Conservation (phyloP, 2,329 filamentous ascomycete genomes). For the Allantophomopsis lycopodina region DNA sequence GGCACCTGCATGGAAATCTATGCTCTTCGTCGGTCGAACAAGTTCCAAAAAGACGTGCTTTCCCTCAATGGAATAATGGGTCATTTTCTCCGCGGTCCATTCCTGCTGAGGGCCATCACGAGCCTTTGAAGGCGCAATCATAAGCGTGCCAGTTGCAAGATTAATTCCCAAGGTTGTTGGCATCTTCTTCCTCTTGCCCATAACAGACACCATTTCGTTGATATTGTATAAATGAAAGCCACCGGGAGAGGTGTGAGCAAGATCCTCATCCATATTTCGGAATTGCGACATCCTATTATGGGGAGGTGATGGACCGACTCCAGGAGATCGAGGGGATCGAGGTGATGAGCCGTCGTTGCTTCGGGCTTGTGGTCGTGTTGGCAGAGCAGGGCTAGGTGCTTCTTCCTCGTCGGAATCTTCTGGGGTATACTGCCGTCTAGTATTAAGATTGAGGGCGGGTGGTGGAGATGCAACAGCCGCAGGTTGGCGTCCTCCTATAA, state of each 20-base stretch:
- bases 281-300: constrained; percentile 31
- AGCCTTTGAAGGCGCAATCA: constrained; percentile 77
- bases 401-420: constrained; percentile 58
- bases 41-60: constrained; percentile 97
- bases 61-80: constrained; percentile 94
- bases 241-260: constrained; percentile 43
- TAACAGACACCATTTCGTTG: constrained; percentile 92
- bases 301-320: constrained; percentile 32
- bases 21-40: constrained; percentile 79
- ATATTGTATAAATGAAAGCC: constrained; percentile 94
- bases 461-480: constrained; percentile 27
- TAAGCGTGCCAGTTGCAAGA: constrained; percentile 71
- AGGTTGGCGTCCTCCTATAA: constrained; percentile 26
- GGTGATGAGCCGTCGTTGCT: constrained; percentile 10
- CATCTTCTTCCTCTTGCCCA: constrained; percentile 97
- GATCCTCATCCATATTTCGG: constrained; percentile 28
- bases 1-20: constrained; percentile 93
- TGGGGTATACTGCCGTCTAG: constrained; percentile 42
- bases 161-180: constrained; percentile 95
- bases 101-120: constrained; percentile 77
- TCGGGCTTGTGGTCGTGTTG: constrained; percentile 39
- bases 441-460: constrained; percentile 32
- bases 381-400: constrained; percentile 43
- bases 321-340: constrained; percentile 26
- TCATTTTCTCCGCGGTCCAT: constrained; percentile 90